Base-by-base conservation (phyloP, 345 rosid genomes). In the Trapa incisa region DNA sequence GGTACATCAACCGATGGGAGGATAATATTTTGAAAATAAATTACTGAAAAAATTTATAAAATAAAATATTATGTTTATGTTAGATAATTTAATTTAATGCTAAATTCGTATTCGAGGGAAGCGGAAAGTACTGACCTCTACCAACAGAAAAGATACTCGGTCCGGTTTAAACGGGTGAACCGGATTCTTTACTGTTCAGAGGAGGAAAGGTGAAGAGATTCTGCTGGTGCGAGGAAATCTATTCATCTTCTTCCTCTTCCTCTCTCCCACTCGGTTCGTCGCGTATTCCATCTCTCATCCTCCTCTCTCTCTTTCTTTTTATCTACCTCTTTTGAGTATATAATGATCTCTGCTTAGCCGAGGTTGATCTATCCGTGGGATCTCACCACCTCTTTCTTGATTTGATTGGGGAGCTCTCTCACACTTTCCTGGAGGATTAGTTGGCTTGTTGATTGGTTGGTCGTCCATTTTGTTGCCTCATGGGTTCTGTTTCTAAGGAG, bases 401-500 rank as follows among this genome's bases (percentile, higher is more conserved):
- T 54, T 54, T 4, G 60, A 54, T 54, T 35, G 60, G 22, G 35
- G 11, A 54, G 60, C 60, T 54, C 60, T 22, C 33, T n/a, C 36
- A n/a, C 11, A 54, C 32, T n/a, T 54, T 54, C 60, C 60, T 22
- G 2, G 54, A 50, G 54, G 54, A 50, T 14, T 50, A 13, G 37
- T 33, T 33, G 36, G 5, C 9, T 11, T 10, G 16, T 22, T 54
- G 58, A 22, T 22, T 32, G 61, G 12, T 22, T 32, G 22, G 6
- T 14, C 22, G 47, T 45, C 11, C 12, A 11, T n/a, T 52, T 4
- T n/a, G n/a, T 52, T n/a, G n/a, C 32, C 57, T n/a, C 61, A 87
- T 85, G 75, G 96, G 87, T 80, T 83, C 85, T 72, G 53, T 80
- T 82, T 77, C 77, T 47, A 72, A 81, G 22, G 93, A 86, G 75